Evolutionary conservation across 768 basidiomycete species (phyloP), one percentile per base, ranked within the genome.

Genomic region (Bullera alba): DNA sequence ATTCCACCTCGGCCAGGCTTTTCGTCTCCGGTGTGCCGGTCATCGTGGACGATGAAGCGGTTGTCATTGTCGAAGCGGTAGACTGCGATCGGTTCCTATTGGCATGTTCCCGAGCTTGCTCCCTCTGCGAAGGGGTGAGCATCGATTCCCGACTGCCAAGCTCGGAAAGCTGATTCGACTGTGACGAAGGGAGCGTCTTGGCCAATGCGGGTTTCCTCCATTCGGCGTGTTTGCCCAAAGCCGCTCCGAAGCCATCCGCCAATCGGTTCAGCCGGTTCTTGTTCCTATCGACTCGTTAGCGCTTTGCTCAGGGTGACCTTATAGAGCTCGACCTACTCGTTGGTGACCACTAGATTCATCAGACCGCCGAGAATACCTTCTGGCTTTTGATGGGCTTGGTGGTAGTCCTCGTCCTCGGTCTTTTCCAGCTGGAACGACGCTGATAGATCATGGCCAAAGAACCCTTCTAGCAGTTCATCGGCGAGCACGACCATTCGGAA

Each of bases 401-500:
- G 67, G 42, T 72, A 60, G 76, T 80, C 58, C 76, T 80, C 39
- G 23, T 62, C 62, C 4, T 61, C 58, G 4, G 85, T 76, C 15
- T 79, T 76, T 49, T 86, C 83, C 28, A 95, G 77, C 56, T 81
- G 79, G 80, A 95, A 97, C 2, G 91, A 91, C 0, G 80, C 81
- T 0, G 87, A 82, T 54, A 99, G 76, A 70, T 97, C 95, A 0
- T 85, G 81, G 64, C 90, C 91, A 63, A 96, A 99, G 79, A 99
- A 99, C 1, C 86, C 85, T 69, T 99, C 95, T 22, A 99, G 80
- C 23, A 97, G 78, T 70, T 96, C 92, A 58, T 97, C 95, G 1
- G 93, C 92, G 7, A 99, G 79, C 4, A 99, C 86, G 34, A 97
- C 93, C 95, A 97, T 99, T 5, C 95, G 83, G 82, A 99, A 99